Conservation (phyloP, 129 eudicot genomes). For the Escallonia herrerae region DNA sequence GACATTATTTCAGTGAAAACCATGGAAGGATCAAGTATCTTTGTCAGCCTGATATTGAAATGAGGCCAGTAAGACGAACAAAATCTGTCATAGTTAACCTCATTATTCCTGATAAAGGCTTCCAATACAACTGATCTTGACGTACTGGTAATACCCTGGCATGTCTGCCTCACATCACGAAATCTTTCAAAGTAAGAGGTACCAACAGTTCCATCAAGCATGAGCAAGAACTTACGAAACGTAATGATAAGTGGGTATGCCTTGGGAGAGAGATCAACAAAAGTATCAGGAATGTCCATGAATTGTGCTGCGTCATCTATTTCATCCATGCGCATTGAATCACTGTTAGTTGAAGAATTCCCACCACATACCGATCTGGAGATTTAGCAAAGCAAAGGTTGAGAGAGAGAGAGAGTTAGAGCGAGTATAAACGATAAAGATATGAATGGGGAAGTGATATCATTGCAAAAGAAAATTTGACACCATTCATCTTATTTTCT, state of each 20-base stretch:
- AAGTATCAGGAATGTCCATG: constrained; percentile 49
- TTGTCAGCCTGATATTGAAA: constrained; percentile 41
- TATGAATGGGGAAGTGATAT: too few species aligned
- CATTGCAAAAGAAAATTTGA: too few species aligned
- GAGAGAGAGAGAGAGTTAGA: too few species aligned
- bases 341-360: constrained; percentile 12
- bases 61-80: constrained; percentile 58
- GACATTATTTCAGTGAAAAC: constrained; percentile 81
- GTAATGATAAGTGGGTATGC: constrained; percentile 74
- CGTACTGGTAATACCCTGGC: constrained; percentile 9
- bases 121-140: constrained; percentile 35
- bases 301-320: constrained; percentile 35
- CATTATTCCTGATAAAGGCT: constrained; percentile 38
- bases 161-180: constrained; percentile 12
- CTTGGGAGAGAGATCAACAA: constrained; percentile 31
- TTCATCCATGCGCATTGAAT: constrained; percentile 27
- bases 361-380: constrained; percentile 35
- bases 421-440: too few species aligned
- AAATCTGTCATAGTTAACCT: constrained; percentile 55
- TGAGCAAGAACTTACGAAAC: constrained; percentile 57
- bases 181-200: constrained; percentile 56
- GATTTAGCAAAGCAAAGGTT: neutral
- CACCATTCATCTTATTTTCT: too few species aligned
- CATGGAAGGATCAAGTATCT: constrained; percentile 50
- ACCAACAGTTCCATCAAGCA: constrained; percentile 83